These are phyloP conservation scores for Diaporthe citriasiana DNA, from an alignment of 2,329 filamentous ascomycete genomes.

Conservation along the genomic window DNA sequence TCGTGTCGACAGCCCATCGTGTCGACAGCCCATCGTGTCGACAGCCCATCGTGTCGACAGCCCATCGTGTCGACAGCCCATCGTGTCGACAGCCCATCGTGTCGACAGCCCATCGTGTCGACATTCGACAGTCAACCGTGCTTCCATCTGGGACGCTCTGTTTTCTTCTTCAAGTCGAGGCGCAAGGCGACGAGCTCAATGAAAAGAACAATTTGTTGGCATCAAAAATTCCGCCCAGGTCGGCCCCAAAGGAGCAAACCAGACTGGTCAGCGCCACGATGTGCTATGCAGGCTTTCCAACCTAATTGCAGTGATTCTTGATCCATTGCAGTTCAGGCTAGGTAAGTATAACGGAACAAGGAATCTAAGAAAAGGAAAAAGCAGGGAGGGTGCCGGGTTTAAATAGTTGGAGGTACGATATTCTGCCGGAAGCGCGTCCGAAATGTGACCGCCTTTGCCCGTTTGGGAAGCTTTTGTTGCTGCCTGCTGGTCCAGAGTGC, in stretches of 20 bases:
- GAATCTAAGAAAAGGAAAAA: not conserved
- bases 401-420: not conserved
- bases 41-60: no score
- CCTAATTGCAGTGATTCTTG: constrained; percentile 20
- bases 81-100: no score
- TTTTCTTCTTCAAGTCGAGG: constrained; percentile 37
- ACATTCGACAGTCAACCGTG: no score
- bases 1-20: no score
- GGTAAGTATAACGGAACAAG: constrained; percentile 9
- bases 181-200: constrained; percentile 31
- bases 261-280: constrained; percentile 35
- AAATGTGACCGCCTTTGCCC: constrained; percentile 13
- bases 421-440: constrained; percentile 15
- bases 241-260: constrained; percentile 27
- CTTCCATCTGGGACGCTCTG: not conserved
- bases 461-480: not conserved
- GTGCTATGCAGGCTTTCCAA: constrained; percentile 39
- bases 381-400: not conserved
- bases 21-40: no score
- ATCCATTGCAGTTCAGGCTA: constrained; percentile 6
- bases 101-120: no score
- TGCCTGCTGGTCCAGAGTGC: no score
- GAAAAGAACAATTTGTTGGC: constrained; percentile 20
- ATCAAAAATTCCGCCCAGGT: constrained; percentile 34
- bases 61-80: no score